A percentile compares a stretch with the other conserved stretches of the same genome.
Evolutionary conservation across 345 rosid genomes (phyloP).

Genomic region (Rhizophora apiculata): DNA sequence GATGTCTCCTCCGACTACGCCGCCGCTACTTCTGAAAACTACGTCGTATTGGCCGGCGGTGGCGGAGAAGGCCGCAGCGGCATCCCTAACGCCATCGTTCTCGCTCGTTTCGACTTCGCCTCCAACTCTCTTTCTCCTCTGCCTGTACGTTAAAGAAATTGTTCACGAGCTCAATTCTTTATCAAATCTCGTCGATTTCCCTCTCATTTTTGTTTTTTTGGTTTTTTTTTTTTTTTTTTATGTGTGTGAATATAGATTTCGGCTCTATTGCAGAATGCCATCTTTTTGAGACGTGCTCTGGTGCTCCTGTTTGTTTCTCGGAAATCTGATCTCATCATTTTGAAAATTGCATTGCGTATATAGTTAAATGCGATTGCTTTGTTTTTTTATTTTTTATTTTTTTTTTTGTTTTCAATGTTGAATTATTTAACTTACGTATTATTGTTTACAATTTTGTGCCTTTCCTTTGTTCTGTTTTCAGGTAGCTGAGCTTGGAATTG

Average conservation of each 20-base stretch:
- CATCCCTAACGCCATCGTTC: constrained; percentile 62
- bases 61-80: constrained; percentile 90
- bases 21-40: constrained; percentile 15
- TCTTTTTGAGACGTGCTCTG: no score
- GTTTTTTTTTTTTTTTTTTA: no score
- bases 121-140: constrained; percentile 52
- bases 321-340: no score
- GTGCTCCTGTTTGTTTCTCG: no score
- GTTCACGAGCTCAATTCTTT: background rate
- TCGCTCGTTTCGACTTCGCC: constrained; percentile 49
- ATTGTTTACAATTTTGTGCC: background rate
- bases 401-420: background rate
- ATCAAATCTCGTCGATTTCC: background rate
- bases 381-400: no score
- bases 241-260: no score
- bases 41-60: constrained; percentile 67
- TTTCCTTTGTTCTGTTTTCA: constrained; percentile 18
- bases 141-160: constrained; percentile 49
- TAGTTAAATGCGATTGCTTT: no score
- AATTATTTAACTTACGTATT: background rate
- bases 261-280: no score
- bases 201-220: no score
- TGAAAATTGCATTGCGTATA: no score
- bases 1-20: background rate
- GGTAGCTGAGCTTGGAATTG: constrained; percentile 52